These are phyloP conservation scores for Trametes sanguinea DNA, from an alignment of 768 basidiomycete species.

Conservation along the genomic window DNA sequence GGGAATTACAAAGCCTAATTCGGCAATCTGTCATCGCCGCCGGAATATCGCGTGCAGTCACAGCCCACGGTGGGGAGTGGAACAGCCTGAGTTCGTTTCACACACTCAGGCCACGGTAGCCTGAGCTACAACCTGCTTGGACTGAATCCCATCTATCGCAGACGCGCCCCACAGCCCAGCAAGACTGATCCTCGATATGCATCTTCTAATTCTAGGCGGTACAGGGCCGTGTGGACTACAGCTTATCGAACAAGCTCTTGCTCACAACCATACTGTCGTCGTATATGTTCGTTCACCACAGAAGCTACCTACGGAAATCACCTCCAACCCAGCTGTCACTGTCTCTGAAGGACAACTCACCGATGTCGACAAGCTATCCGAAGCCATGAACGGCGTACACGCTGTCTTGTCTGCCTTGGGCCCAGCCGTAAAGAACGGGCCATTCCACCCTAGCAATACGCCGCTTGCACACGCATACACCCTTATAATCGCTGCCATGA, in stretches of 20 bases:
- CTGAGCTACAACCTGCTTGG: too few species aligned
- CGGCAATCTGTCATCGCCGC: too few species aligned
- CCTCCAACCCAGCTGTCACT: slow-evolving; percentile 45
- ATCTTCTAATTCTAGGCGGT: slow-evolving; percentile 66
- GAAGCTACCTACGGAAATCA: slow-evolving; percentile 58
- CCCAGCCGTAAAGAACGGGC: slow-evolving; percentile 44
- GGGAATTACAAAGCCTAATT: too few species aligned
- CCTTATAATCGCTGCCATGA: slow-evolving; percentile 58
- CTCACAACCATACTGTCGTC: slow-evolving; percentile 48
- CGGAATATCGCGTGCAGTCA: too few species aligned
- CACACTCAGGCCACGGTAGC: too few species aligned
- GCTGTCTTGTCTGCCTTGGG: slow-evolving; percentile 71
- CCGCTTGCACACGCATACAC: slow-evolving; percentile 66
- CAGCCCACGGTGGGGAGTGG: too few species aligned
- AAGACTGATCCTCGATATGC: slow-evolving; percentile 41
- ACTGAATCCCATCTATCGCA: too few species aligned
- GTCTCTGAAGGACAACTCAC: slow-evolving; percentile 58
- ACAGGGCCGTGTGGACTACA: slow-evolving; percentile 64
- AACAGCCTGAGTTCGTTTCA: too few species aligned
- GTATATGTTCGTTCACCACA: slow-evolving; percentile 65
- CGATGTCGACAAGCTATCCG: slow-evolving; percentile 49
- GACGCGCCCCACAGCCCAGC: slow-evolving; percentile 40
- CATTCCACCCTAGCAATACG: slow-evolving; percentile 45
- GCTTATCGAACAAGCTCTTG: slow-evolving; percentile 57
- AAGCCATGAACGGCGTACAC: slow-evolving; percentile 58